Evolutionary conservation across 2,329 filamentous ascomycete species (phyloP).

Genomic region (Lomentospora prolificans): DNA sequence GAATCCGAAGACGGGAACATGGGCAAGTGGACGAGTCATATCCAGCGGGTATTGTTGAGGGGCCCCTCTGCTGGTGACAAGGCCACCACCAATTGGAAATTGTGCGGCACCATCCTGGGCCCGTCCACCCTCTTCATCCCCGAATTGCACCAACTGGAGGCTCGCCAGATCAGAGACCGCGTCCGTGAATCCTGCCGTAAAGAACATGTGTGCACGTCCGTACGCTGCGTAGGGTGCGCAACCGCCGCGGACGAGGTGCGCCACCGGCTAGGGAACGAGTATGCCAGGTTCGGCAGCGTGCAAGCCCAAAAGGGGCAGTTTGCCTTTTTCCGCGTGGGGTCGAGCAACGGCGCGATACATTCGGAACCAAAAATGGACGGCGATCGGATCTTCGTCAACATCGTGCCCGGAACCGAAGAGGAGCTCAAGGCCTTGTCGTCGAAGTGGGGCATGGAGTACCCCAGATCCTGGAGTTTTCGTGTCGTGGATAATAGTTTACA

Average conservation of each 20-base stretch:
- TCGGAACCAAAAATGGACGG: constrained; percentile 27
- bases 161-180: constrained; percentile 21
- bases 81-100: constrained; percentile 35
- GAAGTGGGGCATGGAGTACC: constrained; percentile 29
- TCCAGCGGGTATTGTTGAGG: background rate
- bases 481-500: background rate
- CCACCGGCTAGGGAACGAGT: constrained; percentile 18
- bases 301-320: constrained; percentile 22
- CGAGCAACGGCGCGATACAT: constrained; percentile 30
- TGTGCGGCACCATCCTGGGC: constrained; percentile 35
- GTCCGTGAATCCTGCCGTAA: constrained; percentile 19
- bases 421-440: constrained; percentile 22
- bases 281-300: constrained; percentile 15
- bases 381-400: constrained; percentile 26
- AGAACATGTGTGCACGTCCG: constrained; percentile 28
- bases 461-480: constrained; percentile 20
- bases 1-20: constrained; percentile 9
- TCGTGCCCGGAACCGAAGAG: constrained; percentile 24
- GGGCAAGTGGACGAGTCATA: background rate
- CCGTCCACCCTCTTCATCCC: constrained; percentile 35
- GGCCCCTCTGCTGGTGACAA: no score
- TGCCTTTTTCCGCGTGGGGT: constrained; percentile 31
- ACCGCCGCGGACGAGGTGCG: constrained; percentile 30
- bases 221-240: constrained; percentile 33
- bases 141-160: constrained; percentile 17